Percentiles rank a stretch among this genome's conserved stretches.
These are phyloP conservation scores for Debaryomyces prosopidis DNA, from an alignment of 805 yeast species.

Conservation along the genomic window DNA sequence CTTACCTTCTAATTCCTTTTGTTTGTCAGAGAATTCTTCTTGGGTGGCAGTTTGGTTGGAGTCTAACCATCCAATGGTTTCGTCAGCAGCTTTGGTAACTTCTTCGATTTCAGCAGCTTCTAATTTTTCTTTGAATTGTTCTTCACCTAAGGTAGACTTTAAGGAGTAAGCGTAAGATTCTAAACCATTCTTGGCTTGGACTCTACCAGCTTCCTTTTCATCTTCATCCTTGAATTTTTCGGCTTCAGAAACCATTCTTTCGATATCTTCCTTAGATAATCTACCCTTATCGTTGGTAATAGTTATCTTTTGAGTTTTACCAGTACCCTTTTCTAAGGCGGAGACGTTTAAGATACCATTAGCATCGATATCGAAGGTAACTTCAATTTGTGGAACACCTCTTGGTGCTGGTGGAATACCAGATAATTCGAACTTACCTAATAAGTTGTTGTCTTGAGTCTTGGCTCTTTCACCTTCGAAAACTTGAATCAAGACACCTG, in stretches of 20 bases:
- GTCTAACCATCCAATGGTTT: slow-evolving; percentile 90
- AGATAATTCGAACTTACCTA: slow-evolving; percentile 94
- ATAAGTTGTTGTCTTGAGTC: slow-evolving; percentile 92
- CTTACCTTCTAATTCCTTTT: slow-evolving; percentile 91
- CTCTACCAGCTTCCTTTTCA: slow-evolving; percentile 90
- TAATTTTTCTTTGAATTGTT: slow-evolving; percentile 41
- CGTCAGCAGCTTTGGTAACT: slow-evolving; percentile 78
- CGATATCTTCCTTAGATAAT: slow-evolving; percentile 95
- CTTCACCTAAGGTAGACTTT: slow-evolving; percentile 69
- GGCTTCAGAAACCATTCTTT: slow-evolving; percentile 96
- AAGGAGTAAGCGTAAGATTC: slow-evolving; percentile 94
- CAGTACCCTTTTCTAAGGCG: slow-evolving; percentile 97
- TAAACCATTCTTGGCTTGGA: slow-evolving; percentile 90
- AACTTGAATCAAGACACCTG: slow-evolving; percentile 97
- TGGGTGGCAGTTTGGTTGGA: slow-evolving; percentile 87
- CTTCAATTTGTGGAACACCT: slow-evolving; percentile 98
- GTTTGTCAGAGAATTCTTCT: slow-evolving; percentile 89
- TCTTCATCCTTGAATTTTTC: slow-evolving; percentile 97
- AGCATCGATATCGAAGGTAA: slow-evolving; percentile 94
- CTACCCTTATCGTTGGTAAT: slow-evolving; percentile 99
- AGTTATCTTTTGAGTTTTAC: slow-evolving; percentile 95
- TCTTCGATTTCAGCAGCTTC: slow-evolving; percentile 66
- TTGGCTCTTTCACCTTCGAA: slow-evolving; percentile 98
- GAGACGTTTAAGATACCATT: slow-evolving; percentile 96
- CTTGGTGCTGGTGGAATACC: slow-evolving; percentile 99